These are phyloP conservation scores for Zymoseptoria passerinii DNA, from an alignment of 2,329 filamentous ascomycete genomes.

Conservation along the genomic window DNA sequence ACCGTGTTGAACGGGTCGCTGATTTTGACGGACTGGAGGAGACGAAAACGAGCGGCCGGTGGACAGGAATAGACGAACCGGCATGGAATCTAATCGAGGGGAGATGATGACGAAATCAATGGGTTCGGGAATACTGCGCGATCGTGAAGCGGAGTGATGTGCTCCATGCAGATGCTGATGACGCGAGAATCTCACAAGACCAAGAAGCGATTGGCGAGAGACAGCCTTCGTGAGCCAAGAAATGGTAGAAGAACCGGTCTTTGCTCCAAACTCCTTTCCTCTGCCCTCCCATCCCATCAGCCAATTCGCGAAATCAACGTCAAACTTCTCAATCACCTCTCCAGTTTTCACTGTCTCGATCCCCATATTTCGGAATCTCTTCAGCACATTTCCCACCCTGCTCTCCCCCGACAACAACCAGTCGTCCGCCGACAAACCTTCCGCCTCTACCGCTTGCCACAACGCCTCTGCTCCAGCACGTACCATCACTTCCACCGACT, in stretches of 20 bases:
- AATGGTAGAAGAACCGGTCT: too few relatives aligned
- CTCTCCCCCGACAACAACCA: not conserved
- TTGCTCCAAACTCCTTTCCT: slow-evolving; percentile 4
- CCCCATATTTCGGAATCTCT: not conserved
- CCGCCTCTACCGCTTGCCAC: not conserved
- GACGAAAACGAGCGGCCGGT: not conserved
- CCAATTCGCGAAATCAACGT: slow-evolving; percentile 19
- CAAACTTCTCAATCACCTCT: slow-evolving; percentile 1
- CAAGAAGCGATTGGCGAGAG: too few relatives aligned
- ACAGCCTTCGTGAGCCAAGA: too few relatives aligned
- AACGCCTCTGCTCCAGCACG: not conserved
- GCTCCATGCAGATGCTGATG: too few relatives aligned
- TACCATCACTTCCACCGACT: slow-evolving; percentile 16
- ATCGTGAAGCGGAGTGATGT: not conserved
- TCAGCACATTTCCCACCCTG: not conserved
- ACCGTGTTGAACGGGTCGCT: not conserved
- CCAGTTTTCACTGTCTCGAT: not conserved
- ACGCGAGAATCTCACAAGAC: too few relatives aligned
- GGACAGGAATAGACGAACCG: not conserved
- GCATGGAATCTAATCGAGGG: not conserved
- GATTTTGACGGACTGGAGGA: not conserved
- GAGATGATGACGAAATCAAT: not conserved
- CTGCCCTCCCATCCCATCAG: slow-evolving; percentile 19
- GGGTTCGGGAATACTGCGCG: not conserved
- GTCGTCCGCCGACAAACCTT: not conserved